Base-by-base conservation (phyloP, 345 rosid genomes). In the Anacardium occidentale region DNA sequence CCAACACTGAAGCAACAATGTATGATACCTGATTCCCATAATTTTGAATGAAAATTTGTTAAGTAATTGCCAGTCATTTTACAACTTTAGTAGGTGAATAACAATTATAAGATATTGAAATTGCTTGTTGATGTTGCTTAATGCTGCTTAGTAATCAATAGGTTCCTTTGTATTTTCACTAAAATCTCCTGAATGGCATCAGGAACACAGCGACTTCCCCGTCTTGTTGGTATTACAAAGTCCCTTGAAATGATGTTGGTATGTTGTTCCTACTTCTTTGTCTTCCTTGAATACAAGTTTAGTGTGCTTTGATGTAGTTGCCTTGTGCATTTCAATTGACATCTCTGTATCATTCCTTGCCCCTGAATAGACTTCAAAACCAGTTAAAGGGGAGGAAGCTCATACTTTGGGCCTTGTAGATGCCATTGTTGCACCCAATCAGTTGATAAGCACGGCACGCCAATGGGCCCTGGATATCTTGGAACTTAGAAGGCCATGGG, bases 161-260 rank as follows among this genome's bases (percentile, higher is more conserved):
- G 3, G 32, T 69, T 52, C 25, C 53, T 14, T 32, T 24, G 48
- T 25, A 58, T 62, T 22, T 9, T 51, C 67, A 53, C 71, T 69
- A 72, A 73, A n/a, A 34, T 70, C 54, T 62, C 75, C 63, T 85
- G 70, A 70, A 62, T 79, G 81, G 85, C 21, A 54, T 60, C 87
- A 94, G 98, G 99, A 75, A 92, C 99, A 32, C 98, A 95, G 76
- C 86, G 99, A 47, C 99, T 95, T 85, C 99, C 99, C 4, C 99
- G 99, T 62, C 98, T 95, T 77, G 96, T 95, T 79, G 99, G 99
- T 70, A 91, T 92, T 72, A 61, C 96, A 25, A 95, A 89, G 72
- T 86, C 90, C 76, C 97, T 95, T 72, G 99, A 89, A 80, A 95
- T 95, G 98, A 95, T 95, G 89, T 82, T 95, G 97, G 98, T 94